Base-by-base conservation (phyloP, 129 eudicot species). In the Sambucus nigra region DNA sequence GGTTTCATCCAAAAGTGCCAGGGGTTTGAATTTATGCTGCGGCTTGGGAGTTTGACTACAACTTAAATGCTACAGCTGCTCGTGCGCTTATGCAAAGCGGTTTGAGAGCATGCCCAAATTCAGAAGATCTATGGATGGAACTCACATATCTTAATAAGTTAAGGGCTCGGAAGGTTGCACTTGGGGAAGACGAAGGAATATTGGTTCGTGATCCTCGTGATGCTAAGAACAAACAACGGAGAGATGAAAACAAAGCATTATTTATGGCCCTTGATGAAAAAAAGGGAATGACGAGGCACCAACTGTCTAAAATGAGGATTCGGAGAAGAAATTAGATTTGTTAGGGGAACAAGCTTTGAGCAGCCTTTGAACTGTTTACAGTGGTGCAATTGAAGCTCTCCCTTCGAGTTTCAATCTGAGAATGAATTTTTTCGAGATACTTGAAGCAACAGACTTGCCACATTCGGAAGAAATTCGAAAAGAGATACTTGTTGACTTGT, bases 21-120 rank as follows among this genome's bases (percentile, higher is more conserved):
- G 95, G 81, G 38, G 84, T 82, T 22, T 91, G 98, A 95, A 91
- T 91, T 3, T 91, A 91, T 50, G 94, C 98, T 51, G 98, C 98
- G 9, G 80, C 88, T 50, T 91, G 95, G 95, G 84, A 85, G 59
- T 91, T 81, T 56, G 98, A 85, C 61, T 68, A 63, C 65, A 85
- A 91, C 73, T 69, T 82, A 27, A 85, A 85, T 58, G 83, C 53
- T 45, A 61, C 75, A 29, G 83, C 98, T 60, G 95, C 95, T 25
- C 94, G 94, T 48, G 86, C 88, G 53, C 74, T 91, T 10, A 91
- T 91, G 98, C 94, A 76, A 59, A 72, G 81, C 41, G 98, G 95
- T 41, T 64, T 91, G 51, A 79, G 98, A 78, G 77, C 72, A 16
- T 91, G 98, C 70, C 95, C 95, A 53, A 60, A 61, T 61, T 91